Conservation (phyloP, 192 early-diverging fungal genomes). For the Chytriomyces confervae region DNA sequence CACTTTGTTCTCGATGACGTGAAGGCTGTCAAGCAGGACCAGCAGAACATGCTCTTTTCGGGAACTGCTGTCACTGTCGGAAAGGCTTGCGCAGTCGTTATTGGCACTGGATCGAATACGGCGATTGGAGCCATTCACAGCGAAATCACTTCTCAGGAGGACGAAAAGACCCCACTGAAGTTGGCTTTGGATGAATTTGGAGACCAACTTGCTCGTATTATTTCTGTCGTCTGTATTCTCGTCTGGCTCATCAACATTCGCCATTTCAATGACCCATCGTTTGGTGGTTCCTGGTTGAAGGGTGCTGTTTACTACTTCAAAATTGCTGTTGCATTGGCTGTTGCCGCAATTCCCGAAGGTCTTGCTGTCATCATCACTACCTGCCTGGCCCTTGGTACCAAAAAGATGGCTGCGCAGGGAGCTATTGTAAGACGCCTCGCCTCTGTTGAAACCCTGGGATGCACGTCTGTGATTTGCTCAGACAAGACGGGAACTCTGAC, state of each 20-base stretch:
- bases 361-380: conserved; percentile 98
- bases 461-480: conserved; percentile 97
- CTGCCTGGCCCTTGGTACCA: conserved; percentile 95
- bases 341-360: conserved; percentile 99
- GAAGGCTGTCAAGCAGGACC: conserved; percentile 92
- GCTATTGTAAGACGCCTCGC: conserved; percentile 95
- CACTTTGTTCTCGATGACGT: conserved; percentile 63
- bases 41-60: conserved; percentile 95
- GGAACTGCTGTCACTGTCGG: conserved; percentile 95
- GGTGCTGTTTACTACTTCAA: conserved; percentile 99
- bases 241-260: conserved; percentile 99
- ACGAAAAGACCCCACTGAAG: conserved; percentile 96
- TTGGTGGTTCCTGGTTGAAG: conserved; percentile 78
- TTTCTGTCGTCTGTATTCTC: conserved; percentile 88
- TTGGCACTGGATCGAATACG: conserved; percentile 82
- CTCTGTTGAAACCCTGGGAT: conserved; percentile 95
- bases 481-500: conserved; percentile 99
- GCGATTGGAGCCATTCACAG: conserved; percentile 94
- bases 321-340: conserved; percentile 97
- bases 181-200: conserved; percentile 95
- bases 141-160: conserved; percentile 81
- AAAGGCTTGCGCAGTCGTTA: conserved; percentile 87
- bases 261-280: conserved; percentile 88
- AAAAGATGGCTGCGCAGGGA: conserved; percentile 94
- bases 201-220: conserved; percentile 62